Base-by-base conservation (phyloP, 2,329 filamentous ascomycete species). In the Furcasterigmium furcatum region DNA sequence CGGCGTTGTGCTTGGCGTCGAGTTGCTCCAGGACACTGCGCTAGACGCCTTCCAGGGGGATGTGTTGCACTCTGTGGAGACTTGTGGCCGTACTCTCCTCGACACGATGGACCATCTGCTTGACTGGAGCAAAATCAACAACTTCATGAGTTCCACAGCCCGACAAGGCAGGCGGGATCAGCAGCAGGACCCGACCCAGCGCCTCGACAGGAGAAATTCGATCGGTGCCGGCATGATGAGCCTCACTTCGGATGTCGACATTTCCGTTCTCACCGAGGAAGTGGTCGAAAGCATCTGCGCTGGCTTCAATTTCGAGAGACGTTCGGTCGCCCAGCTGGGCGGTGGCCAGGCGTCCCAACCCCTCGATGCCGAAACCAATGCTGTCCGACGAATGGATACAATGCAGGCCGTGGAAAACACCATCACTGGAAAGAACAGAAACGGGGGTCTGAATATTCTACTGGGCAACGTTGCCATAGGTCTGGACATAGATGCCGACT, bases 1-100 rank as follows among this genome's bases (percentile, higher is more conserved):
- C 45, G 81, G 80, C 3, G 74, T 84, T 25, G 61, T 84, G 0
- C 72, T 77, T 0, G 78, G 67, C 43, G 67, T 71, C 1, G 77
- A 81, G 50, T 58, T 82, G 4, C 54, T 84, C 1, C 67, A 71
- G 4, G 76, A 80, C n/a, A 79, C 76, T 0, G 48, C 61, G 0
- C 62, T 80, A 20, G 65, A 65, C 38, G 61, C 64, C 4, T 61
- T 66, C 9, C 73, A 76, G 49, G 57, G 61, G 9, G 65, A 68
- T 19, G 63, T 73, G 29, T 51, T 74, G 1, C 62, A 66, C 38
- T 71, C 69, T 4, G 70, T 76, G 9, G 64, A 73, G 46, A 64
- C 63, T 3, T 74, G 68, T 16, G 68, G 70, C 1, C 65, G 66
- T 34, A 74, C 73, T 0, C 55, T 76, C 1, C 55, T 74, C 2